phyloP scores from a whole-genome alignment of 2,329 filamentous ascomycete genomes.

The Colletotrichum paranaense region DNA sequence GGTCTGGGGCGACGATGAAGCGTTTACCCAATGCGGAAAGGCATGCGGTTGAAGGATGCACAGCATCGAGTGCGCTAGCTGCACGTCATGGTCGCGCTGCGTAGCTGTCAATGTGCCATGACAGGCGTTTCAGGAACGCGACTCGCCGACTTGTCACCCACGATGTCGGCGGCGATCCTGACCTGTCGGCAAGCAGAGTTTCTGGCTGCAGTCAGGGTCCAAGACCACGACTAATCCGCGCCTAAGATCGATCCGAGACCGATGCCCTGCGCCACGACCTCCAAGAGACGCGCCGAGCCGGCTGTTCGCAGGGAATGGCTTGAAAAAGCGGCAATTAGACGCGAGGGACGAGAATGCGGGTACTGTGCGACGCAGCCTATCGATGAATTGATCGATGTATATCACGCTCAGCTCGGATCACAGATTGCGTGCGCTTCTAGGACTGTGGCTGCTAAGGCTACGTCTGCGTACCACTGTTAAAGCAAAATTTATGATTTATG shows the following conservation, averaged over 20 bases:
- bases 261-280: not conserved
- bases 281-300: not conserved
- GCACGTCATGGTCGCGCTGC: not conserved
- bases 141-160: not conserved
- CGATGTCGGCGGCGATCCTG: not conserved
- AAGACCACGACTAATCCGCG: not conserved
- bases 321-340: not conserved
- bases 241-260: not conserved
- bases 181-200: not conserved
- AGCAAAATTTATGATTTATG: not conserved
- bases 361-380: not conserved
- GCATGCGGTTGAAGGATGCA: not conserved
- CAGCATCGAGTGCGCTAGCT: not conserved
- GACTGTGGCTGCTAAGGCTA: not conserved
- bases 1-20: not conserved
- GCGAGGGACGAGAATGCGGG: not conserved
- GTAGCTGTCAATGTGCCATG: not conserved
- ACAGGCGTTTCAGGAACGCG: not conserved
- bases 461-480: not conserved
- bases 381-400: not conserved
- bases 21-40: not conserved
- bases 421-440: not conserved
- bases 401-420: not conserved
- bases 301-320: not conserved
- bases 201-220: not conserved